These are phyloP conservation scores for Didymella pinodella DNA, from an alignment of 2,329 filamentous ascomycete genomes.

Conservation along the genomic window DNA sequence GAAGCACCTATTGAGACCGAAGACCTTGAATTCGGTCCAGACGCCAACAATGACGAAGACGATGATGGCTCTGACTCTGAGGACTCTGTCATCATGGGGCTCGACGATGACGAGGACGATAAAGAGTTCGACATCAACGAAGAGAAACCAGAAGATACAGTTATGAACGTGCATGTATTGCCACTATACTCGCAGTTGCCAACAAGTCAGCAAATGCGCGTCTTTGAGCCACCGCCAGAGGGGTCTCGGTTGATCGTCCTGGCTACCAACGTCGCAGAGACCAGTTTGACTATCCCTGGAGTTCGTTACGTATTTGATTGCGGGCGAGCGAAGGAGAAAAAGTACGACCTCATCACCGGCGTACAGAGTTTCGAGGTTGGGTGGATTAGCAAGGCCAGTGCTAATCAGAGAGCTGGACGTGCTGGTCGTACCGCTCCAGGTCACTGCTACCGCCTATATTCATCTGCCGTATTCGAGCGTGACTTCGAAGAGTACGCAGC, in stretches of 20 bases:
- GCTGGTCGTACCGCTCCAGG: conserved; percentile 94
- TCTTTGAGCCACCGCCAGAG: conserved; percentile 86
- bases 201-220: conserved; percentile 86
- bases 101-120: conserved; percentile 68
- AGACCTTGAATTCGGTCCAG: conserved; percentile 79
- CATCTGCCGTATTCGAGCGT: conserved; percentile 89
- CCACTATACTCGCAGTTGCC: conserved; percentile 93
- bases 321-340: conserved; percentile 89
- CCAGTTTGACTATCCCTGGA: conserved; percentile 93
- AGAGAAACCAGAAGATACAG: conserved; percentile 69
- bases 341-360: conserved; percentile 84
- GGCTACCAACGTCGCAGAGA: conserved; percentile 96
- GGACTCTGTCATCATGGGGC: conserved; percentile 67
- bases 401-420: conserved; percentile 88
- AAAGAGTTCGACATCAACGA: conserved; percentile 68
- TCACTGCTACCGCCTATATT: conserved; percentile 94
- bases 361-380: conserved; percentile 95
- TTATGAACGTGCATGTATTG: conserved; percentile 81
- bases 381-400: conserved; percentile 98
- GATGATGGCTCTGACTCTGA: conserved; percentile 61
- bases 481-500: conserved; percentile 87
- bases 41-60: conserved; percentile 50
- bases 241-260: conserved; percentile 85
- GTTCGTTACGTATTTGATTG: conserved; percentile 96
- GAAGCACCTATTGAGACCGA: conserved; percentile 84